Conservation (phyloP, 2,329 filamentous ascomycete genomes). For the Trichoderma sp. region DNA sequence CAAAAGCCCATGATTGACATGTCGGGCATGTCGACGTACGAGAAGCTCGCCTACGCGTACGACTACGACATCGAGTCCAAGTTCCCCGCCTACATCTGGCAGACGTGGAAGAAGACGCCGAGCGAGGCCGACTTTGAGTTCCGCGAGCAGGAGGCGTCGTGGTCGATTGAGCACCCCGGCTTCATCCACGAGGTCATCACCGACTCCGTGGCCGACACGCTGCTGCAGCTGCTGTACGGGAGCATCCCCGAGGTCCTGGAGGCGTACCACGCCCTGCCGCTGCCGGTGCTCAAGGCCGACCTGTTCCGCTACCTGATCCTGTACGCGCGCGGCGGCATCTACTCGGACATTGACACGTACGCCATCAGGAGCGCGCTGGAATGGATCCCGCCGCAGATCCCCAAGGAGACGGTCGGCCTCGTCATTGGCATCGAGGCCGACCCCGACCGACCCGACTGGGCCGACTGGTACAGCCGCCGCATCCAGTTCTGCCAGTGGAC, state of each 20-base stretch:
- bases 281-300: constrained; percentile 77
- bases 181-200: constrained; percentile 97
- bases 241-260: constrained; percentile 77
- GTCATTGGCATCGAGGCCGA: constrained; percentile 96
- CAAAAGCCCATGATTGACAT: constrained; percentile 71
- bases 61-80: constrained; percentile 86
- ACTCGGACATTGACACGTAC: constrained; percentile 89
- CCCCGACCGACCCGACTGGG: constrained; percentile 89
- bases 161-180: constrained; percentile 82
- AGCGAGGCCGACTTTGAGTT: constrained; percentile 77
- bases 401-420: constrained; percentile 76
- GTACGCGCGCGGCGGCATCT: constrained; percentile 65
- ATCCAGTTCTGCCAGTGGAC: constrained; percentile 99
- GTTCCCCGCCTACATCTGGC: constrained; percentile 98
- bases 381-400: constrained; percentile 81
- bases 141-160: constrained; percentile 82
- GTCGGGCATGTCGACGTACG: constrained; percentile 69
- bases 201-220: constrained; percentile 79
- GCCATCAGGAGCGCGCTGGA: constrained; percentile 81
- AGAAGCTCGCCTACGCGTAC: constrained; percentile 89
- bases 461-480: constrained; percentile 90
- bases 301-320: constrained; percentile 76
- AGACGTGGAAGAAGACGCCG: constrained; percentile 93
- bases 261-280: constrained; percentile 71
- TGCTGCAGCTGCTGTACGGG: constrained; percentile 85